Percentiles rank a stretch among this genome's conserved stretches.
phyloP scores from a whole-genome alignment of 1,139 yeast species.

The Kurtzmaniella quercitrusa region DNA sequence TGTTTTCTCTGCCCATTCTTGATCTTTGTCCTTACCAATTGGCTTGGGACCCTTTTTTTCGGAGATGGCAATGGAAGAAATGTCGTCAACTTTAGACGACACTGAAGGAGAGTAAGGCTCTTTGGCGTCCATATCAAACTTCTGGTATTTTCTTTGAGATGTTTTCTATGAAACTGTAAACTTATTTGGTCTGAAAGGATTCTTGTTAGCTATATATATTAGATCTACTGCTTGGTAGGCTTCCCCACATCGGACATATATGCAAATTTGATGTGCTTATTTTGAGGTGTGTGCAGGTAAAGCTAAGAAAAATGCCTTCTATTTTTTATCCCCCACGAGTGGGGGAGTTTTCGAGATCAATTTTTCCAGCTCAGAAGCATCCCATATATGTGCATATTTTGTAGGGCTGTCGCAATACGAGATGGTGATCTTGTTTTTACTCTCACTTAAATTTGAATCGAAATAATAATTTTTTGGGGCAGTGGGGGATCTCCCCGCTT shows the following conservation, averaged over 20 bases:
- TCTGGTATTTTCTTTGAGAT: not conserved
- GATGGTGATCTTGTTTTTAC: not conserved
- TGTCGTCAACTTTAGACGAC: not conserved
- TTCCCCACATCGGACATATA: not conserved
- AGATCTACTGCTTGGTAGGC: not conserved
- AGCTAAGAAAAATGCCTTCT: not conserved
- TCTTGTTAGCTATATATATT: not conserved
- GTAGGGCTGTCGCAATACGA: not conserved
- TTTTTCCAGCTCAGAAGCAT: not conserved
- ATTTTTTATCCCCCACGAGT: not conserved
- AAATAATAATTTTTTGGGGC: not conserved
- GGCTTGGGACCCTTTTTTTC: not conserved
- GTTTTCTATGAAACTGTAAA: not conserved
- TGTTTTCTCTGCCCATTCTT: constrained; percentile 1
- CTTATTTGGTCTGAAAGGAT: not conserved
- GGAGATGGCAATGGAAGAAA: not conserved
- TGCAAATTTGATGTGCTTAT: not conserved
- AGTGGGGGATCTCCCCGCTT: not conserved
- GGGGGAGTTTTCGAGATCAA: not conserved
- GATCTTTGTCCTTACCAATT: not conserved
- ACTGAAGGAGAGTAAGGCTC: not conserved
- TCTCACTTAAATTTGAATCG: not conserved
- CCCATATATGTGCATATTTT: not conserved
- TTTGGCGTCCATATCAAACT: not conserved
- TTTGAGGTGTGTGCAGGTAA: not conserved